phyloP scores from a whole-genome alignment of 768 basidiomycete species.

The Porphyrellus cyaneotinctus region DNA sequence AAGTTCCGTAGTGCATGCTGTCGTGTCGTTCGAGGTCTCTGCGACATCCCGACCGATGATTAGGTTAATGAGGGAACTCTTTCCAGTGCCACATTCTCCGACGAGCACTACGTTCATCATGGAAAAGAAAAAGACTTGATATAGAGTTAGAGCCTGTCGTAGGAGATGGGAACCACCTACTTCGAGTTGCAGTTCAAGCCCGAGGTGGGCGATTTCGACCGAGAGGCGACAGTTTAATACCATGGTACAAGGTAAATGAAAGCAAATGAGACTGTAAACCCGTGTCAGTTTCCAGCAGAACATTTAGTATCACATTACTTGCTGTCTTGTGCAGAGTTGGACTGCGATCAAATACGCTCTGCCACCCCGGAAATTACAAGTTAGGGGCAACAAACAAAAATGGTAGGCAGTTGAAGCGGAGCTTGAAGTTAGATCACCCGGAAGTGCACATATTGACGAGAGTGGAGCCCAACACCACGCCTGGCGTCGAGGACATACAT shows the following conservation, averaged over 20 bases:
- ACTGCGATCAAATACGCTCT: background rate
- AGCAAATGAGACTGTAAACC: background rate
- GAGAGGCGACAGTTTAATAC: background rate
- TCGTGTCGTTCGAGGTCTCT: slow-evolving; percentile 19
- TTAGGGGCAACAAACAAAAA: slow-evolving; percentile 9
- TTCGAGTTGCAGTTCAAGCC: background rate
- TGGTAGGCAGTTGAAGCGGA: slow-evolving; percentile 20
- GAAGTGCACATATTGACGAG: slow-evolving; percentile 7
- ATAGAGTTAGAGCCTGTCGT: background rate
- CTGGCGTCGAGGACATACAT: slow-evolving; percentile 17
- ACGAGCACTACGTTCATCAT: slow-evolving; percentile 22
- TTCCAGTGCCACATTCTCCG: slow-evolving; percentile 25
- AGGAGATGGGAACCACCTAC: background rate
- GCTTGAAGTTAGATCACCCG: slow-evolving; percentile 17
- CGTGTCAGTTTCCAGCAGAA: too few species aligned
- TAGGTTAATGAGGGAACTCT: slow-evolving; percentile 26
- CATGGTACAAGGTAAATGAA: background rate
- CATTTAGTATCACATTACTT: background rate
- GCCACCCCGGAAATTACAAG: slow-evolving; percentile 6
- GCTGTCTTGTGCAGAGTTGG: background rate
- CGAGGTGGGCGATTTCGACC: background rate
- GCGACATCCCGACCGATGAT: slow-evolving; percentile 10
- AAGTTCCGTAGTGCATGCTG: slow-evolving; percentile 12
- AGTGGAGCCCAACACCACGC: slow-evolving; percentile 17
- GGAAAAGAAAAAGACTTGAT: background rate